These are phyloP conservation scores for Mycena citricolor DNA, from an alignment of 1,284 basidiomycete genomes.

Conservation along the genomic window DNA sequence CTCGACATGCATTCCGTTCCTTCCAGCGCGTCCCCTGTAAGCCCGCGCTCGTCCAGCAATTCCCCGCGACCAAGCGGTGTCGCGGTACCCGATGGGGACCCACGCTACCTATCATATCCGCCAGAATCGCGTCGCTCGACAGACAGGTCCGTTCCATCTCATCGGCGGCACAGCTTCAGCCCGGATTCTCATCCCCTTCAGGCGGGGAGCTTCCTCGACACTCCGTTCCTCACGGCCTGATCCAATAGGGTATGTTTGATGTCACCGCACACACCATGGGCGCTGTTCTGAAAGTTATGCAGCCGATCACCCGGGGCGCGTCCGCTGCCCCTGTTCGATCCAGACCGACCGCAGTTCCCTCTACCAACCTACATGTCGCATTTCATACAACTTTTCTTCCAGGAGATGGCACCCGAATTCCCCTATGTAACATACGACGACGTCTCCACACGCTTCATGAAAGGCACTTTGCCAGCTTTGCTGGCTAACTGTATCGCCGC, in stretches of 20 bases:
- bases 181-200: constrained; percentile 10
- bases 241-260: constrained; percentile 37
- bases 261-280: constrained; percentile 31
- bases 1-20: constrained; percentile 34
- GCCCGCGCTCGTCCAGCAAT: constrained; percentile 48
- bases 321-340: constrained; percentile 60
- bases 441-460: constrained; percentile 57
- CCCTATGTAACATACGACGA: constrained; percentile 67
- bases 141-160: constrained; percentile 33
- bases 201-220: constrained; percentile 15
- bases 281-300: constrained; percentile 34
- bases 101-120: constrained; percentile 52
- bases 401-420: constrained; percentile 59
- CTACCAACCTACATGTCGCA: constrained; percentile 65
- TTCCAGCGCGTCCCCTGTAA: constrained; percentile 40
- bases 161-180: not conserved
- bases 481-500: constrained; percentile 73
- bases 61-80: constrained; percentile 51
- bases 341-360: constrained; percentile 59
- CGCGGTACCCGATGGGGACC: constrained; percentile 40
- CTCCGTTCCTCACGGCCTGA: constrained; percentile 32
- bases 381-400: constrained; percentile 68
- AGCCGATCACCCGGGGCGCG: constrained; percentile 40
- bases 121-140: constrained; percentile 46
- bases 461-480: constrained; percentile 56